Conservation (phyloP, 2,329 filamentous ascomycete species). For the Scolecobasidium constrictum region DNA sequence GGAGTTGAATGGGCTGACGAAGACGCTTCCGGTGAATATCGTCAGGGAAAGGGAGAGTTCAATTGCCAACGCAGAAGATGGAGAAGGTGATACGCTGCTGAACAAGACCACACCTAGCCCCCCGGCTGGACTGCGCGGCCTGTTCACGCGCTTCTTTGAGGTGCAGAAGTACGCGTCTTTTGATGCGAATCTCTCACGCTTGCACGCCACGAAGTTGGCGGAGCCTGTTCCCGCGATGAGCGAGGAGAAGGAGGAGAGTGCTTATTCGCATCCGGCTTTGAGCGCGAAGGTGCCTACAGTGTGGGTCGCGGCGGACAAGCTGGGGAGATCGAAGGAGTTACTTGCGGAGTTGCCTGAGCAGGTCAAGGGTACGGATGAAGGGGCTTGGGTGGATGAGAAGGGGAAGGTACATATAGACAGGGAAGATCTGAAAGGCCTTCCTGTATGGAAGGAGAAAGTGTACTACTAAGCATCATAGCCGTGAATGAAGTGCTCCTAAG, state of each 20-base stretch:
- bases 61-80: neutral
- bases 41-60: constrained; percentile 19
- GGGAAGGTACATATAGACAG: neutral
- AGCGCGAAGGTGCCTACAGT: constrained; percentile 29
- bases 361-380: constrained; percentile 33
- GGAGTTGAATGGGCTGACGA: constrained; percentile 15
- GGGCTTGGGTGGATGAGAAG: constrained; percentile 33
- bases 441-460: neutral
- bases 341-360: constrained; percentile 28
- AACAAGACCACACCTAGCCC: neutral
- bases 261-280: constrained; percentile 11
- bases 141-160: constrained; percentile 6
- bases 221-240: constrained; percentile 13
- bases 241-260: constrained; percentile 12
- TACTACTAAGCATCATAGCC: no score
- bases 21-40: constrained; percentile 18
- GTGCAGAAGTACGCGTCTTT: constrained; percentile 3
- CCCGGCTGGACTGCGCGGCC: neutral
- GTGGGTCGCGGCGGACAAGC: constrained; percentile 34
- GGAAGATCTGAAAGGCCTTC: constrained; percentile 1
- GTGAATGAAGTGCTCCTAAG: no score
- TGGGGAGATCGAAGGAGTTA: constrained; percentile 32
- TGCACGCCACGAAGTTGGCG: neutral
- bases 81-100: neutral
- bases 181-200: neutral